A percentile compares a stretch with the other conserved stretches of the same genome.
Evolutionary conservation across 192 early-diverging fungal genomes (phyloP).

Genomic region (Thamnidium elegans): DNA sequence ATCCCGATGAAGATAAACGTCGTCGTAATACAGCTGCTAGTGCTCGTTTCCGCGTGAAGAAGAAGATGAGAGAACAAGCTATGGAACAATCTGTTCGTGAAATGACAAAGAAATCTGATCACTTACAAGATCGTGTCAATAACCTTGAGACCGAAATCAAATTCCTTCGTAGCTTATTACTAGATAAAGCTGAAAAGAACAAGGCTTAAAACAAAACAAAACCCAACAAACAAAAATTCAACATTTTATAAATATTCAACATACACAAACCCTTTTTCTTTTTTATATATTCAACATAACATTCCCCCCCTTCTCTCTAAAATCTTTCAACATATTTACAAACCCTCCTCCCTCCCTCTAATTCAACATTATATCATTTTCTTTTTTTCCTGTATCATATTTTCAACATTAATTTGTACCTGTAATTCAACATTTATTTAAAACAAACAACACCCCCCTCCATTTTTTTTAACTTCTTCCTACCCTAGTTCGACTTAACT

Average conservation of each 20-base stretch:
- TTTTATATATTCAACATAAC: slow-evolving; percentile 4
- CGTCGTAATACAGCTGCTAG: slow-evolving; percentile 92
- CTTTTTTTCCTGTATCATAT: background rate
- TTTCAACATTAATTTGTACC: background rate
- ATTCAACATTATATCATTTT: slow-evolving; percentile 13
- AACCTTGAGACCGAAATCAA: slow-evolving; percentile 90
- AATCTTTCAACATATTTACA: slow-evolving; percentile 12
- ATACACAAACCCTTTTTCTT: slow-evolving; percentile 1
- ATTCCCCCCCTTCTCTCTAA: background rate
- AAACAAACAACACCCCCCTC: background rate
- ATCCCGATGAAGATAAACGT: slow-evolving; percentile 83
- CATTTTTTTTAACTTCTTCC: background rate
- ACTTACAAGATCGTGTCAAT: slow-evolving; percentile 70
- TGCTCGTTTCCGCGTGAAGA: slow-evolving; percentile 93
- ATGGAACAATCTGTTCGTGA: slow-evolving; percentile 79
- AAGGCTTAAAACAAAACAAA: slow-evolving; percentile 27
- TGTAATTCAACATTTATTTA: slow-evolving; percentile 8
- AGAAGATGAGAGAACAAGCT: slow-evolving; percentile 87
- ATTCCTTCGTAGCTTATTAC: slow-evolving; percentile 83
- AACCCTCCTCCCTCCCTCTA: background rate
- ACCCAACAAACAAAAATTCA: slow-evolving; percentile 1
- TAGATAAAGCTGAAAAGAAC: slow-evolving; percentile 58
- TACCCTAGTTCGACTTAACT: background rate
- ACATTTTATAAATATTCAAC: slow-evolving; percentile 14
- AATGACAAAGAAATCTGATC: slow-evolving; percentile 67